A percentile compares a stretch with the other conserved stretches of the same genome.
phyloP scores from a whole-genome alignment of 257 asterid species.

The Scutellaria barbata region DNA sequence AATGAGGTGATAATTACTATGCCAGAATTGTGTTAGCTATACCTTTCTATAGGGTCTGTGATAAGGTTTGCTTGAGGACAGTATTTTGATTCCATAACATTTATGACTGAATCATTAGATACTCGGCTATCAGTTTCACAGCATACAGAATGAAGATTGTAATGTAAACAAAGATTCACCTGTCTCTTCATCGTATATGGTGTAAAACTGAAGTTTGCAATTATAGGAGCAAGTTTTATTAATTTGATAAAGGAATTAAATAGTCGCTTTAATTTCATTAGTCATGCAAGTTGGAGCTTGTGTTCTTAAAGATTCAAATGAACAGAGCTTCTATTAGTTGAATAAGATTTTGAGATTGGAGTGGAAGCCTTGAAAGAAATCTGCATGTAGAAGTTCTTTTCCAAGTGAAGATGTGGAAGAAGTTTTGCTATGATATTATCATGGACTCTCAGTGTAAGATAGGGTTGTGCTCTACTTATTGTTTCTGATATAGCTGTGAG shows the following conservation, averaged over 20 bases:
- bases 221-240: not conserved
- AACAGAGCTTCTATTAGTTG: slow-evolving; percentile 1
- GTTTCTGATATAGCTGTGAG: not conserved
- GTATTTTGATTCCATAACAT: slow-evolving; percentile 10
- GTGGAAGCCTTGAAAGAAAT: slow-evolving; percentile 6
- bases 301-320: slow-evolving; percentile 1
- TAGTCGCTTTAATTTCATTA: slow-evolving; percentile 17
- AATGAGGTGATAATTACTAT: not conserved
- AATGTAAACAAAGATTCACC: not conserved
- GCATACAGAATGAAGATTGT: slow-evolving; percentile 9
- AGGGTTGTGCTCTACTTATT: slow-evolving; percentile 1
- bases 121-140: not conserved
- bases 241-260: not conserved
- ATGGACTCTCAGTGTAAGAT: slow-evolving; percentile 2
- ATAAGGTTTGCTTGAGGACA: not conserved
- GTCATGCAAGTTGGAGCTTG: not conserved
- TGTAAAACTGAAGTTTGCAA: slow-evolving; percentile 3
- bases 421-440: not conserved
- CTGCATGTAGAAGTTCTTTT: not conserved
- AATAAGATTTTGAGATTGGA: slow-evolving; percentile 4
- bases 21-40: not conserved
- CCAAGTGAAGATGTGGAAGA: not conserved
- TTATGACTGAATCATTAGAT: not conserved
- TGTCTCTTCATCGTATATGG: not conserved
- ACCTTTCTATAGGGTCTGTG: not conserved